Evolutionary conservation across 2,329 filamentous ascomycete genomes (phyloP), one percentile per base, ranked within the genome.

Genomic region (Aureobasidium mangrovei): DNA sequence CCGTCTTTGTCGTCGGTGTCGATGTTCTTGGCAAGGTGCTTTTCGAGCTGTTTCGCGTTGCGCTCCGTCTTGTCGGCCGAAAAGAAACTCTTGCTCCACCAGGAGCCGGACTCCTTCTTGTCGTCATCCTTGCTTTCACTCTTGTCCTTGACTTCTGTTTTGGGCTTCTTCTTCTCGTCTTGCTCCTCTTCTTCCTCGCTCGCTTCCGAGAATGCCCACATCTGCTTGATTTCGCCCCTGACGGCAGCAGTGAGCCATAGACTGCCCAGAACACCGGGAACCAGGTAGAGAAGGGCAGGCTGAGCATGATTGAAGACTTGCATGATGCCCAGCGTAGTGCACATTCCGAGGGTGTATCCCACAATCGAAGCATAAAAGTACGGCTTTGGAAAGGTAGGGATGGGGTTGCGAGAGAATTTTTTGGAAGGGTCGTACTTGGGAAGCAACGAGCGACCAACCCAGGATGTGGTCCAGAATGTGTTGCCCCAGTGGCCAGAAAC

Each of bases 271-370:
- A 97, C 88, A 0, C 87, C 85, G 0, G 91, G 91, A 0, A 97
- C 93, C 5, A 98, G 81, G 66, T 97, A 97, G 10, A 98, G 74
- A 32, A 98, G 76, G 6, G 93, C 91, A 0, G 91, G 91, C 66
- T 98, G 91, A 2, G 88, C 88, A 58, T 88, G 88, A 44, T 85
- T 78, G 64, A 83, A 93, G 7, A 88, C 72, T 47, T 90, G 76
- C 71, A 97, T 85, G 62, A 90, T 86, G 0, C 78, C 73, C 18
- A 96, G 70, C 0, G 91, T 96, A 2, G 77, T 74, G 2, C 89
- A 58, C 82, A 97, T 87, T 0, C 89, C 91, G 3, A 84, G 45
- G 0, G 86, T 63, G 68, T 97, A 98, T 0, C 91, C 91, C 2
- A 78, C 63, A 58, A 96, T 65, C 35, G 85, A 81, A 4, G 88